Percentiles rank a stretch among this genome's conserved stretches.
Evolutionary conservation across 768 basidiomycete genomes (phyloP).

Genomic region (Lactarius hatsudake): DNA sequence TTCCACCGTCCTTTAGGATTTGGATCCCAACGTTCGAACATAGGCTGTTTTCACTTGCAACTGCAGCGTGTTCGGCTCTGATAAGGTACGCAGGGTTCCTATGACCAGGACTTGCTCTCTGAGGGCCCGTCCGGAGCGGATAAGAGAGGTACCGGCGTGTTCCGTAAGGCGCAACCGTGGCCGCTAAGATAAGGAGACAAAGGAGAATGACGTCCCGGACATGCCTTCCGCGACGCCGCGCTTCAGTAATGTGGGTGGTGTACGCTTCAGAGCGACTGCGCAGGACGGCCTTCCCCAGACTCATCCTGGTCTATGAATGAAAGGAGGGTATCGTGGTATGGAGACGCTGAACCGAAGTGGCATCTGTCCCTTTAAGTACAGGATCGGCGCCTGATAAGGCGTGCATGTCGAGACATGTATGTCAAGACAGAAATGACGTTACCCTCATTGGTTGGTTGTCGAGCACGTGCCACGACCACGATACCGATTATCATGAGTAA

Average conservation of each 20-base stretch:
- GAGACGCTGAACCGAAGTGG: too few species aligned
- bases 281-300: neutral
- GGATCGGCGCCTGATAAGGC: neutral
- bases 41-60: conserved; percentile 81
- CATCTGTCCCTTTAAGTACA: neutral
- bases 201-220: conserved; percentile 1
- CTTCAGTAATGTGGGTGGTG: neutral
- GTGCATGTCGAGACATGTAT: too few species aligned
- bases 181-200: neutral
- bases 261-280: neutral
- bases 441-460: too few species aligned
- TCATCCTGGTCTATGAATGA: neutral
- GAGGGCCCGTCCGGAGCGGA: conserved; percentile 14
- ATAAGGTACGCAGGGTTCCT: conserved; percentile 59
- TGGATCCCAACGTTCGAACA: conserved; percentile 86
- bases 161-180: neutral
- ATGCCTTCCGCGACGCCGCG: neutral
- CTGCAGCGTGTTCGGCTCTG: conserved; percentile 73
- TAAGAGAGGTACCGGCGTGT: neutral
- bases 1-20: conserved; percentile 77
- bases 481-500: neutral
- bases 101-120: neutral
- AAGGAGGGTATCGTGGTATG: neutral
- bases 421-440: too few species aligned
- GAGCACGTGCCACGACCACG: neutral